Evolutionary conservation across 73 alveolate genomes (phyloP), one percentile per base, ranked within the genome.

Genomic region (Blepharisma japonicum): DNA sequence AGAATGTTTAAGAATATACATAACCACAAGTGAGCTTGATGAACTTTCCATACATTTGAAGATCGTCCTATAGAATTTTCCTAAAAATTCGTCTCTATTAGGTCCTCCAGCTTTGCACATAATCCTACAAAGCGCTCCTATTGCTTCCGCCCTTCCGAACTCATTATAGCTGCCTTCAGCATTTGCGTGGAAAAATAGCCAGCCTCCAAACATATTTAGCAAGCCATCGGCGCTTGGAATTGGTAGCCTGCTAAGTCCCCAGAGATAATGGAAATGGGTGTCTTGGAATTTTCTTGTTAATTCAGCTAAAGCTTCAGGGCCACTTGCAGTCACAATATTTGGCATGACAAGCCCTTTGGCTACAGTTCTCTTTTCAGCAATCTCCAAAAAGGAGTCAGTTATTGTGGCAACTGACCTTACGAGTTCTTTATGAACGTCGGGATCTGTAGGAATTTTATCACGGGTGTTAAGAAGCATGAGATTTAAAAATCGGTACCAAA

Each of bases 111-210:
- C 74, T 2, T n/a, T 14, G 46, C 74, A 14, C 18, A 61, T 14
- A 61, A 61, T 61, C 23, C 74, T 61, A 25, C 74, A 61, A 20
- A 61, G 74, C 14, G 74, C 74, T 20, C 50, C 74, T 14, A 61
- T 25, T 14, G 74, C 74, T 14, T 18, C 47, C 2, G 74, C 74
- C 23, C 74, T n/a, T n/a, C 74, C 74, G 2, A 20, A 9, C 23
- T 61, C 74, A 25, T 39, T 14, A 39, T 61, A 61, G 14, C 14
- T 61, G 2, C 14, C 18, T 20, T 61, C 74, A 25, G n/a, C 14
- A 25, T 61, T 61, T 39, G 74, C 74, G 23, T 61, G 23, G 14
- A 9, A 14, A 61, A 61, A 61, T 2, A 61, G 74, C 74, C 74
- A 61, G 47, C 18, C 23, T 8, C 74, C 74, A 25, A 61, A 61